Evolutionary conservation across 805 yeast species (phyloP).

Genomic region (Ogataea neopini): DNA sequence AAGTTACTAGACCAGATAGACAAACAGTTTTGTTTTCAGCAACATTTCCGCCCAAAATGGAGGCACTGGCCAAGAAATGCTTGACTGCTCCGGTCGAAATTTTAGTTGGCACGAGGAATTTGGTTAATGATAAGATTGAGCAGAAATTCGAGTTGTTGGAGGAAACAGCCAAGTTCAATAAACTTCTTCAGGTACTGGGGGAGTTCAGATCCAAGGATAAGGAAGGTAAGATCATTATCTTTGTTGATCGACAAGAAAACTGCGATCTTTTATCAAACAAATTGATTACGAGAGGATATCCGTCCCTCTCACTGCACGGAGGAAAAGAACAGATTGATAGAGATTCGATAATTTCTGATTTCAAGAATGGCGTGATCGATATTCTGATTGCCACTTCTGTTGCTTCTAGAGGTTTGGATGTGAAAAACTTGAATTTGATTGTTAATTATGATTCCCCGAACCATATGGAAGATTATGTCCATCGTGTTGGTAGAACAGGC

Average conservation of each 20-base stretch:
- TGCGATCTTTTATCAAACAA: conserved; percentile 72
- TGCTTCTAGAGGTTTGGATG: conserved; percentile 94
- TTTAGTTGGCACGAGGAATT: conserved; percentile 74
- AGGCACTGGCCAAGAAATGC: conserved; percentile 66
- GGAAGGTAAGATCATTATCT: conserved; percentile 63
- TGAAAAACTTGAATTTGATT: conserved; percentile 79
- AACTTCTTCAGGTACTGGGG: conserved; percentile 57
- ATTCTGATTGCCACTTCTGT: conserved; percentile 89
- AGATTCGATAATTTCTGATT: conserved; percentile 68
- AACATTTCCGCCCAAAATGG: conserved; percentile 84
- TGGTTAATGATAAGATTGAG: conserved; percentile 76
- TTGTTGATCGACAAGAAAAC: conserved; percentile 84
- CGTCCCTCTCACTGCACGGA: conserved; percentile 79
- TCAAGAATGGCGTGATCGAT: conserved; percentile 58
- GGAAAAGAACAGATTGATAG: conserved; percentile 89
- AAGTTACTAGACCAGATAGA: conserved; percentile 76
- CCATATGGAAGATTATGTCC: conserved; percentile 94
- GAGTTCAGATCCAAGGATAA: conserved; percentile 36
- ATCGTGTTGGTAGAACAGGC: conserved; percentile 95
- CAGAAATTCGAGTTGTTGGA: conserved; percentile 68
- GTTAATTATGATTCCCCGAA: conserved; percentile 80
- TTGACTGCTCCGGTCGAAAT: conserved; percentile 70
- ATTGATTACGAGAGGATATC: conserved; percentile 52
- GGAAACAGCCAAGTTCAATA: conserved; percentile 56
- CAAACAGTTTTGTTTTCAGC: conserved; percentile 94